Conservation (phyloP, 2,329 filamentous ascomycete species). For the Fusarium armeniacum region DNA sequence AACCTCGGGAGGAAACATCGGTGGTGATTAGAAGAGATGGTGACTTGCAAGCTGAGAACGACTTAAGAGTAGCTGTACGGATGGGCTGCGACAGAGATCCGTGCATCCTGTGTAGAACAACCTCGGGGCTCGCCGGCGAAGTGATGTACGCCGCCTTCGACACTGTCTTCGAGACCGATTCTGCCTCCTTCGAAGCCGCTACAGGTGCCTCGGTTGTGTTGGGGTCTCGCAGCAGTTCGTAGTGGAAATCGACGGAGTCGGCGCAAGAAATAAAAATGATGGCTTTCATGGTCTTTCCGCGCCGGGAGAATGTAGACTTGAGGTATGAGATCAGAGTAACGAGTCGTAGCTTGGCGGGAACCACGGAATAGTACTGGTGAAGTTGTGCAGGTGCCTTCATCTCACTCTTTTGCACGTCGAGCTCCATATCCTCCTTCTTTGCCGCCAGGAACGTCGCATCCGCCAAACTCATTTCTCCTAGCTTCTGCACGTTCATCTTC, state of each 20-base stretch:
- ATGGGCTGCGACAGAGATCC: slow-evolving; percentile 90
- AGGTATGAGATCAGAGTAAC: slow-evolving; percentile 88
- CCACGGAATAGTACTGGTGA: slow-evolving; percentile 90
- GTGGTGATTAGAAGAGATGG: slow-evolving; percentile 91
- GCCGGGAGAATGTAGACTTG: slow-evolving; percentile 88
- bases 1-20: slow-evolving; percentile 93
- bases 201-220: slow-evolving; percentile 50
- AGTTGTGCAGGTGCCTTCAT: slow-evolving; percentile 87
- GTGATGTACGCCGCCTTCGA: slow-evolving; percentile 79
- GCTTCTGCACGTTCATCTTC: slow-evolving; percentile 95
- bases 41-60: slow-evolving; percentile 80
- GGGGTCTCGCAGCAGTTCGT: slow-evolving; percentile 77
- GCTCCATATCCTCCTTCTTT: slow-evolving; percentile 64
- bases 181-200: slow-evolving; percentile 52
- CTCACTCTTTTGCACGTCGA: slow-evolving; percentile 69
- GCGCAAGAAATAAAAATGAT: slow-evolving; percentile 98
- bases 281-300: slow-evolving; percentile 94
- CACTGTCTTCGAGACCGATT: slow-evolving; percentile 70
- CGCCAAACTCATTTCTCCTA: slow-evolving; percentile 95
- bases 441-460: slow-evolving; percentile 90
- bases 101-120: slow-evolving; percentile 89
- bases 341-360: slow-evolving; percentile 89
- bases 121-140: slow-evolving; percentile 76
- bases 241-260: slow-evolving; percentile 97
- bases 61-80: slow-evolving; percentile 85